Evolutionary conservation across 331 rosid species (phyloP).

Genomic region (Spiraea crenata): DNA sequence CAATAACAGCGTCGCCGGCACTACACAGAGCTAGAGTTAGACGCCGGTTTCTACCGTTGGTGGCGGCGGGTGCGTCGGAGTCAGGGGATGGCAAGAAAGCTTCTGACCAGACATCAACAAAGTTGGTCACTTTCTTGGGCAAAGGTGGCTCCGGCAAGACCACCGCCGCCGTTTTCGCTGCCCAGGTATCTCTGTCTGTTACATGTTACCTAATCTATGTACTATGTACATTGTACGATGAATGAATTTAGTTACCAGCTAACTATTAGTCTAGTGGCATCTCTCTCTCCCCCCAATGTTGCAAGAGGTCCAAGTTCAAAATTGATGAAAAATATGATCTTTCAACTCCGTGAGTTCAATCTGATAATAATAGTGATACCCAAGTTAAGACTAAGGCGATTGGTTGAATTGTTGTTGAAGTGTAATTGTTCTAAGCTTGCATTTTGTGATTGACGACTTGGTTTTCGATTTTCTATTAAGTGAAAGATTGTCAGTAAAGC

Average conservation of each 20-base stretch:
- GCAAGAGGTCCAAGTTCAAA: too few species aligned
- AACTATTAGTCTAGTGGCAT: background rate
- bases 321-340: too few species aligned
- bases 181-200: constrained; percentile 51
- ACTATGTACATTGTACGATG: background rate
- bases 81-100: constrained; percentile 3
- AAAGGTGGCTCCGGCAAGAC: constrained; percentile 98
- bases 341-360: background rate
- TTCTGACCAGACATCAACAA: constrained; percentile 44
- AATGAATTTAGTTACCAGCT: background rate
- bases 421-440: background rate
- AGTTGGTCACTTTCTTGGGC: constrained; percentile 83
- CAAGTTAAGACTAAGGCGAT: background rate
- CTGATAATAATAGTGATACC: background rate
- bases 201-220: background rate
- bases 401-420: background rate
- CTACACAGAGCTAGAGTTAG: background rate
- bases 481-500: too few species aligned
- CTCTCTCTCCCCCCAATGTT: too few species aligned
- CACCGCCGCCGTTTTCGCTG: constrained; percentile 82
- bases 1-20: background rate
- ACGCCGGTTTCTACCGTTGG: constrained; percentile 28
- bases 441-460: background rate
- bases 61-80: constrained; percentile 40
- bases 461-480: background rate